A percentile compares a stretch with the other conserved stretches of the same genome.
Conservation (phyloP, 306 rosid genomes). For the Oxytropis ochrocephala region DNA sequence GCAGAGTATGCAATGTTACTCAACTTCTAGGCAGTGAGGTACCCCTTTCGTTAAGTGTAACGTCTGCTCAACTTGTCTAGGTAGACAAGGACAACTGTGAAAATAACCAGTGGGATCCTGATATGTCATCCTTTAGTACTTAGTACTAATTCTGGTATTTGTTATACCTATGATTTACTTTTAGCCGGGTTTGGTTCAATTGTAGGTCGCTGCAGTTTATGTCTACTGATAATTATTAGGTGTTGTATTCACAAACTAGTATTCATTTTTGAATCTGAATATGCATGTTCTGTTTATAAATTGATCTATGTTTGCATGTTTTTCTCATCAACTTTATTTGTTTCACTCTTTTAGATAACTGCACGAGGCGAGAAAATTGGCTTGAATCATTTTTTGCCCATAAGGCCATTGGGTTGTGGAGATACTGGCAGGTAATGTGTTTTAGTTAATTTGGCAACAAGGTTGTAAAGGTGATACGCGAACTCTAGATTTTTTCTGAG, state of each 20-base stretch:
- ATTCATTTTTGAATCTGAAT: not conserved
- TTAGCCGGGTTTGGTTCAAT: not conserved
- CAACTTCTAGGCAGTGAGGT: no score
- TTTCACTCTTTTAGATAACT: slow-evolving; percentile 39
- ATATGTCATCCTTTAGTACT: not conserved
- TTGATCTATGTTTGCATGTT: not conserved
- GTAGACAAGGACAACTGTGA: not conserved
- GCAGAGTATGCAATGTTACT: not conserved
- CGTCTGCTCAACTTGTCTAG: not conserved
- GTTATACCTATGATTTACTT: not conserved
- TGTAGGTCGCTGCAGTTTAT: not conserved
- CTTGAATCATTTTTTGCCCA: slow-evolving; percentile 71
- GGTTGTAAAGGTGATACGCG: not conserved
- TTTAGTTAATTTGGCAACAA: not conserved
- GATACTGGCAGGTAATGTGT: slow-evolving; percentile 81
- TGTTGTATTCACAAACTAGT: not conserved
- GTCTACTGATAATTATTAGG: not conserved
- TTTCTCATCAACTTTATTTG: slow-evolving; percentile 4
- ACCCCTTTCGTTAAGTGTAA: not conserved
- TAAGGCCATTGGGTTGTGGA: slow-evolving; percentile 89
- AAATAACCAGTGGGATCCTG: not conserved
- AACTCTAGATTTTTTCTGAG: not conserved
- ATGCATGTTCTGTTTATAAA: not conserved
- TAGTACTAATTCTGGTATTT: not conserved
- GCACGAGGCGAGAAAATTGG: slow-evolving; percentile 63